Base-by-base conservation (phyloP, 306 rosid species). In the Alnus rubra region DNA sequence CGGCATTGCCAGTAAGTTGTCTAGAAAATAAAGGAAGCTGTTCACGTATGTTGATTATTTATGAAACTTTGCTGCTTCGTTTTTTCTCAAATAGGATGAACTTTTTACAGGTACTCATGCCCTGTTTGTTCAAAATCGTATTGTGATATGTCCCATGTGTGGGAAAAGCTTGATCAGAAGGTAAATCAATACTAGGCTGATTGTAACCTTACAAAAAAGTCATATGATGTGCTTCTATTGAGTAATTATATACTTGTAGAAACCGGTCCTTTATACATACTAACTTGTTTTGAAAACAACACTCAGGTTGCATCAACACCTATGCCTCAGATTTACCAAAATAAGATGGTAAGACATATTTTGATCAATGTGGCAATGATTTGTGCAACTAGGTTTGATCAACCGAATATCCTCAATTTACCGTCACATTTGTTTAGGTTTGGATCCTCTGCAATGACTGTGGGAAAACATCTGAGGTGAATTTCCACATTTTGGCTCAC, bases 381-480 rank as follows among this genome's bases (percentile, higher is more conserved):
- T 39, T 35, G 15, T 47, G 7, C 5, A 42, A 42, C 45, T 42
- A 42, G 45, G 45, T 42, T 42, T 42, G 45, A 42, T 16, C 47
- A 49, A 53, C 14, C 16, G 12, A 16, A 56, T 14, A 37, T 15
- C 48, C 64, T 13, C 2, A 15, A 49, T 3, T 30, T 33, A 2
- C 33, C 31, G 19, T 62, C 35, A n/a, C 67, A 62, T 33, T 71
- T 79, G 68, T 13, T 39, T 19, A 92, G 97, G 90, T 90, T 54
- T 87, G 91, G 90, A 90, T 90, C 51, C 94, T 92, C 3, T 92
- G 97, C 83, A 90, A 92, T 31, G 97, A 92, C 52, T 92, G 95
- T 16, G 88, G 93, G 23, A 86, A 87, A 82, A 84, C 77, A 16
- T 84, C 89, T 3, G 92, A 90, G 84, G 94, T 86, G 11, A 80